Percentiles rank a stretch among this genome's conserved stretches.
These are phyloP conservation scores for Pseudozyma thailandica DNA, from an alignment of 1,284 basidiomycete species.

Conservation along the genomic window DNA sequence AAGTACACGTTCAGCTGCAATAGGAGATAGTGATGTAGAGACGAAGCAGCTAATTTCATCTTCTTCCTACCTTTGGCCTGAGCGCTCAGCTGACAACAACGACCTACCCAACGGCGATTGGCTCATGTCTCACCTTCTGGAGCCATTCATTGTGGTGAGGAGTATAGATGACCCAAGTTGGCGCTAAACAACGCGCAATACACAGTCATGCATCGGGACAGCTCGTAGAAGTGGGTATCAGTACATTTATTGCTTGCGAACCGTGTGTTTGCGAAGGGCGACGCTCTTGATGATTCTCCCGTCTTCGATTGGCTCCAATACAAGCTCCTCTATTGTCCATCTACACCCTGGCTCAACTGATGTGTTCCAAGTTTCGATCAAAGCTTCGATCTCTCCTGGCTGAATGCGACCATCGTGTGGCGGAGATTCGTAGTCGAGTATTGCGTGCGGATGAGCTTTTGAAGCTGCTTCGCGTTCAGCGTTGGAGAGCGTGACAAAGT, in stretches of 20 bases:
- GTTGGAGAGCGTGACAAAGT: slow-evolving; percentile 30
- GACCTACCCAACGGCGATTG: slow-evolving; percentile 66
- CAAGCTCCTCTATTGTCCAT: slow-evolving; percentile 21
- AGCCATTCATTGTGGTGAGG: slow-evolving; percentile 41
- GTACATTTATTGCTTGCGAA: background rate
- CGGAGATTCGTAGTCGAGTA: slow-evolving; percentile 33
- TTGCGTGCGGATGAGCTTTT: slow-evolving; percentile 9
- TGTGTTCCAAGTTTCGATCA: slow-evolving; percentile 22
- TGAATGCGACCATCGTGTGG: slow-evolving; percentile 33
- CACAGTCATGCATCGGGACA: background rate
- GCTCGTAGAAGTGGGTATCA: background rate
- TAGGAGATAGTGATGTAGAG: background rate
- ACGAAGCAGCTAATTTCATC: background rate
- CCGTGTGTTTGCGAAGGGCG: slow-evolving; percentile 13
- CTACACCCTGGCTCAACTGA: background rate
- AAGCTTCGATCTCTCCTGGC: slow-evolving; percentile 25
- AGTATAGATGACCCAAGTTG: slow-evolving; percentile 43
- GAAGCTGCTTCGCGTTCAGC: slow-evolving; percentile 5
- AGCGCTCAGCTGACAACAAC: slow-evolving; percentile 56
- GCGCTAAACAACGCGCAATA: slow-evolving; percentile 6
- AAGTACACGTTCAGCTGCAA: slow-evolving; percentile 68
- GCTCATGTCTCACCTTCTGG: slow-evolving; percentile 57
- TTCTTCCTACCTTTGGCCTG: background rate
- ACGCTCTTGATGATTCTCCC: slow-evolving; percentile 36
- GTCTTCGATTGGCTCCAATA: slow-evolving; percentile 41